phyloP scores from a whole-genome alignment of 1,139 yeast species.

The Sugiyamaella neomexicana region DNA sequence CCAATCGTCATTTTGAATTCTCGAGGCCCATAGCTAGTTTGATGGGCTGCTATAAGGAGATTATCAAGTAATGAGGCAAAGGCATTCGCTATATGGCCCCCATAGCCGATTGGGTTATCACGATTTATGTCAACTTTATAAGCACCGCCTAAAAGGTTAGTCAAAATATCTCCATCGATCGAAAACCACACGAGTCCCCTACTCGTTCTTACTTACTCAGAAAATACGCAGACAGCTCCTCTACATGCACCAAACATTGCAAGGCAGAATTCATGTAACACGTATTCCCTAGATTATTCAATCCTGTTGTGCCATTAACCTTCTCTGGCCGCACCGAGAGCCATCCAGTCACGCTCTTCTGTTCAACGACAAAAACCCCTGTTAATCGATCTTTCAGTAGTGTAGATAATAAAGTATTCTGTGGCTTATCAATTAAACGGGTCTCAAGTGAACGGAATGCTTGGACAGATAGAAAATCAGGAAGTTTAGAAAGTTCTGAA shows the following conservation, averaged over 20 bases:
- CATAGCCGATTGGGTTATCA: conserved; percentile 80
- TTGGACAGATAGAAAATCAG: not conserved
- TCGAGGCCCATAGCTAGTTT: conserved; percentile 56
- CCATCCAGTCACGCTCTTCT: conserved; percentile 19
- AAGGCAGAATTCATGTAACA: conserved; percentile 97
- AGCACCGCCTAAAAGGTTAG: conserved; percentile 33
- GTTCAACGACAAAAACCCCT: conserved; percentile 15
- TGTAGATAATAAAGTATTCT: not conserved
- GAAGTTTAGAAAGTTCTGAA: not conserved
- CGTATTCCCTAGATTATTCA: conserved; percentile 84
- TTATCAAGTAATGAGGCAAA: conserved; percentile 67
- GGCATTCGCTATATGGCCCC: conserved; percentile 74
- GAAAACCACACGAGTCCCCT: too few relatives aligned
- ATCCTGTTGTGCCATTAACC: conserved; percentile 56
- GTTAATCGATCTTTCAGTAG: not conserved
- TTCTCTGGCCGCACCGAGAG: conserved; percentile 16
- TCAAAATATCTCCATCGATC: too few relatives aligned
- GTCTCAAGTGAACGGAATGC: conserved; percentile 3
- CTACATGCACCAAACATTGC: conserved; percentile 85
- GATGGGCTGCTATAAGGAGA: conserved; percentile 9
- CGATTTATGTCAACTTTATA: conserved; percentile 67
- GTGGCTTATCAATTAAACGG: conserved; percentile 3
- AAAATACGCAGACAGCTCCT: conserved; percentile 79
- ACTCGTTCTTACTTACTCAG: conserved; percentile 23
- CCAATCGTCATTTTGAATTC: conserved; percentile 82